Percentiles rank a stretch among this genome's conserved stretches.
phyloP scores from a whole-genome alignment of 345 rosid species.

The Trapa bicornis region DNA sequence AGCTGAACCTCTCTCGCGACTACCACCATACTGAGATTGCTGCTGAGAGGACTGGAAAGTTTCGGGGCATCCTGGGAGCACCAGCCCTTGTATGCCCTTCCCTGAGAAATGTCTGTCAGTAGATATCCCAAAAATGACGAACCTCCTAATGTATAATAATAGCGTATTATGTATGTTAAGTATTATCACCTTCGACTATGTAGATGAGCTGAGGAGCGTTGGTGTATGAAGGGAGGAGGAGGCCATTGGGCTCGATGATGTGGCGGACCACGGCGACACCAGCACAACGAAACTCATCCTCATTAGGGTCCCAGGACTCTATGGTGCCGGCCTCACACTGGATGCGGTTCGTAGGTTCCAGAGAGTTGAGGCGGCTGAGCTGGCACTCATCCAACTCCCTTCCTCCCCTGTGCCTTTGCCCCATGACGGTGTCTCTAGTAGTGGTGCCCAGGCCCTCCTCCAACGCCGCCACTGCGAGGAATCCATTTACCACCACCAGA shows the following conservation, averaged over 20 bases:
- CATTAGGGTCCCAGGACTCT: conserved; percentile 44
- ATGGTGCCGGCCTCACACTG: conserved; percentile 42
- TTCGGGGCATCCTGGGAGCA: conserved; percentile 59
- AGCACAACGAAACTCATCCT: conserved; percentile 47
- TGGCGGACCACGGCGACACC: conserved; percentile 35
- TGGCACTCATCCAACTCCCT: conserved; percentile 31
- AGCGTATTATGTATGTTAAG: no score
- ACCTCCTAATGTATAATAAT: no score
- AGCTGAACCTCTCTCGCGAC: conserved; percentile 6
- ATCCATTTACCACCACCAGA: no score
- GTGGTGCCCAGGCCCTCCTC: neutral
- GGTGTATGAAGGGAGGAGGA: conserved; percentile 34
- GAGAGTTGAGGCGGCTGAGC: conserved; percentile 33
- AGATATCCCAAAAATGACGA: no score
- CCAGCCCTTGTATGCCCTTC: conserved; percentile 27
- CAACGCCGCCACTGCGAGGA: conserved; percentile 3
- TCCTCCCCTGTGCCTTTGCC: neutral
- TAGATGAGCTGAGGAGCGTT: conserved; percentile 35
- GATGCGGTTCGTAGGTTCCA: conserved; percentile 34
- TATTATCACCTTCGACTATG: conserved; percentile 17
- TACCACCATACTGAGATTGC: conserved; percentile 9
- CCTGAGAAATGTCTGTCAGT: conserved; percentile 14
- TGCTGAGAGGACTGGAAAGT: conserved; percentile 44
- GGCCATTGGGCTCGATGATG: conserved; percentile 40
- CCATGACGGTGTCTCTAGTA: no score